Conservation (phyloP, 805 yeast species). For the Ogataea nakhonphanomensis region DNA sequence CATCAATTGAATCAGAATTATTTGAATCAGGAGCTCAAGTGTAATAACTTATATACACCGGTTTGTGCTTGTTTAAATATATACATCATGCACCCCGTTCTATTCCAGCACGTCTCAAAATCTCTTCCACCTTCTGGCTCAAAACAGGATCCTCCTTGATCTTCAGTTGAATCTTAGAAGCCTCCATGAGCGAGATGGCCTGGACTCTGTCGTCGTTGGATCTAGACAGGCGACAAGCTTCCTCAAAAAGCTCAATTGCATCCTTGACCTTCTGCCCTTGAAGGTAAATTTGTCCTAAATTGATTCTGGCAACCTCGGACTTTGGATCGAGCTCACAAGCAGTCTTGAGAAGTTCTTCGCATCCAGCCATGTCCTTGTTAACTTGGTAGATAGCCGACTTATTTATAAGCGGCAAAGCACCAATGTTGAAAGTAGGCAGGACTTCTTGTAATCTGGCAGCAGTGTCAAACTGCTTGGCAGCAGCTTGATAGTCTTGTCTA, state of each 20-base stretch:
- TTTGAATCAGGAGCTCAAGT: no score
- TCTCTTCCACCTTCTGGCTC: constrained; percentile 59
- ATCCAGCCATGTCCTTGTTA: constrained; percentile 51
- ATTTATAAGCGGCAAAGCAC: constrained; percentile 86
- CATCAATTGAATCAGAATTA: neutral
- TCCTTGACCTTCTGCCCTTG: constrained; percentile 80
- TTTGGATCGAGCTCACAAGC: constrained; percentile 85
- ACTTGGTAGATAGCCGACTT: constrained; percentile 73
- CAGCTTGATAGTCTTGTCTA: constrained; percentile 65
- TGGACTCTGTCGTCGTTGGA: constrained; percentile 82
- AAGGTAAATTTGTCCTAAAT: constrained; percentile 88
- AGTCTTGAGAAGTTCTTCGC: constrained; percentile 61
- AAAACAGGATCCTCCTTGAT: constrained; percentile 68
- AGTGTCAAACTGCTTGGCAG: constrained; percentile 78
- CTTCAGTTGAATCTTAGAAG: constrained; percentile 83
- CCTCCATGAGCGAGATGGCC: constrained; percentile 89
- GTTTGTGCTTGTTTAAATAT: constrained; percentile 2
- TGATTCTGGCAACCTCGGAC: constrained; percentile 82
- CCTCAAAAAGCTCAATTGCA: constrained; percentile 79
- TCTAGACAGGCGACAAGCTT: constrained; percentile 79
- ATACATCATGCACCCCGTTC: constrained; percentile 7
- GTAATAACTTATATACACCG: neutral
- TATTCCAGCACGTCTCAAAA: constrained; percentile 41
- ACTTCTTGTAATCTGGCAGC: constrained; percentile 80
- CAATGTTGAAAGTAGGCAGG: constrained; percentile 66